Percentiles rank a stretch among this genome's conserved stretches.
Evolutionary conservation across 805 yeast species (phyloP).

Genomic region (Yarrowia osloensis): DNA sequence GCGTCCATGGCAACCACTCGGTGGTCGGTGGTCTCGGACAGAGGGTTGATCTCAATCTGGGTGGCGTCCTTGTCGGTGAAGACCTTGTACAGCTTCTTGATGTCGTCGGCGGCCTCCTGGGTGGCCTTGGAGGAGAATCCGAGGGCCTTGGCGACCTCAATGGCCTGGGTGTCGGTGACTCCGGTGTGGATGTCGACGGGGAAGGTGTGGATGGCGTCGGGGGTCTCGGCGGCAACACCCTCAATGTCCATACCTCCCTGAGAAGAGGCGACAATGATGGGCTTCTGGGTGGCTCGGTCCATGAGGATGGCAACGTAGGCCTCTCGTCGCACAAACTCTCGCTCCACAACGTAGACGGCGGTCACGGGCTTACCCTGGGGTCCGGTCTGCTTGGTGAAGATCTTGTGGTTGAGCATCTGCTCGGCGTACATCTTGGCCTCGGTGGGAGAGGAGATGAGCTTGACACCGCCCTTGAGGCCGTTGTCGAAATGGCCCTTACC

Average conservation of each 20-base stretch:
- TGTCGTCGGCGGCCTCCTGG: conserved; percentile 83
- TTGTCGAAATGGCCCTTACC: conserved; percentile 98
- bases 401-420: conserved; percentile 88
- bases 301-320: conserved; percentile 91
- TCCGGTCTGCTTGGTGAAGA: conserved; percentile 98
- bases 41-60: conserved; percentile 97
- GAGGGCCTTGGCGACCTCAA: conserved; percentile 71
- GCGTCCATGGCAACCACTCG: conserved; percentile 98
- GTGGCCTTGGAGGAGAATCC: conserved; percentile 79
- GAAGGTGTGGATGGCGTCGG: conserved; percentile 88
- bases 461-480: conserved; percentile 96
- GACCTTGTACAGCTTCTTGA: conserved; percentile 83
- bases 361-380: conserved; percentile 95
- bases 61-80: conserved; percentile 93
- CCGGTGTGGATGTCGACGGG: conserved; percentile 75
- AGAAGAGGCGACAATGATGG: conserved; percentile 91
- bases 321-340: conserved; percentile 91
- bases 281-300: conserved; percentile 89
- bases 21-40: conserved; percentile 88
- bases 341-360: conserved; percentile 93
- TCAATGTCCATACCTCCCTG: conserved; percentile 99
- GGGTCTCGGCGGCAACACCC: conserved; percentile 92
- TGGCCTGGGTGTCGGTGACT: conserved; percentile 74
- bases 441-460: conserved; percentile 78
- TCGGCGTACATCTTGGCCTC: conserved; percentile 84